Base-by-base conservation (phyloP, 73 alveolate genomes). In the Symbiodinium pilosum region DNA sequence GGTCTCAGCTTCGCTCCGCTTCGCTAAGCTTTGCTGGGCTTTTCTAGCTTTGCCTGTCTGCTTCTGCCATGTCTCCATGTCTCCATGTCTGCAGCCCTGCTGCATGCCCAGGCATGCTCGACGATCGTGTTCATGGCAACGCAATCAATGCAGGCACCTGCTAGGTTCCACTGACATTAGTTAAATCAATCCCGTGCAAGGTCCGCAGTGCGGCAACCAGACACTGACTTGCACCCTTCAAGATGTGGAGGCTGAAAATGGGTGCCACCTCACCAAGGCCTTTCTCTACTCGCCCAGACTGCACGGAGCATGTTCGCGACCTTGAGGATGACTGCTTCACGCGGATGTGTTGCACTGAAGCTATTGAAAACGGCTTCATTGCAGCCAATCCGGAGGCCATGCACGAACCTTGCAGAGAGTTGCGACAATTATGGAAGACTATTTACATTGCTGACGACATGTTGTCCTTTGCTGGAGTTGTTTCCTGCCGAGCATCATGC, bases 241-340 rank as follows among this genome's bases (percentile, higher is more conserved):
- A 84, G 98, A 92, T 44, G 98, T 92, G 9, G 92, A 92, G 26
- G 89, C 98, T 24, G 38, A 92, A 84, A 92, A 92, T 28, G 98
- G 98, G 21, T 92, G 98, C 92, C 98, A 92, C 43, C 84, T 92
- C 68, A 71, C 98, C 43, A 92, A 92, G 89, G n/a, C n/a, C n/a
- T n/a, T n/a, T n/a, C 69, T 20, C 69, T 9, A 20, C 28, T 20
- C 69, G 20, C 69, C 20, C 28, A 12, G 28, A 20, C 9, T 52
- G 69, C 69, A 20, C 20, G 9, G 20, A 9, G 20, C 34, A 8
- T 54, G 47, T 77, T 52, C 59, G n/a, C n/a, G n/a, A n/a, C n/a
- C n/a, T n/a, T n/a, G n/a, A n/a, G n/a, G 98, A 92, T 43, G 98
- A 92, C 40, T 92, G 98, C 92, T 92, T 75, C 92, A 92, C 85